Base-by-base conservation (phyloP, 352 stramenopile genomes). In the Phytopythium ostracodes region DNA sequence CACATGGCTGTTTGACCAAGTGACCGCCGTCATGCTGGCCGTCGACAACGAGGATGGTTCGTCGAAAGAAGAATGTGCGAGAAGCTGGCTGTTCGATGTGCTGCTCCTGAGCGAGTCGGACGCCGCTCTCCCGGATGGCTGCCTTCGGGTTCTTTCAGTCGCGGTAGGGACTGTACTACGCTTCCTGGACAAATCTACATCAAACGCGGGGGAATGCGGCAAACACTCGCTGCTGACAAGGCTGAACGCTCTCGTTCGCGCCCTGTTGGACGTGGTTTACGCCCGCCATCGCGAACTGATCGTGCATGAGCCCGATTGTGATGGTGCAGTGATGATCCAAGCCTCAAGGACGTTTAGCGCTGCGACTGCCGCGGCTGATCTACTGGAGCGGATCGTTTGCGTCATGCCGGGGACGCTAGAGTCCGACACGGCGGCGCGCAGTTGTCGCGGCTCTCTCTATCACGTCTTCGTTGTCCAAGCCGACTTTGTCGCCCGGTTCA, bases 71-170 rank as follows among this genome's bases (percentile, higher is more conserved):
- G 33, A 38, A 22, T 22, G 11, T 31, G 20, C 27, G 29, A 42
- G 83, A 14, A 82, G 67, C 2, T 89, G 81, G 81, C 42, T 92
- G 0, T 89, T 92, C 55, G 81, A 91, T 51, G 29, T 81, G 5
- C 24, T 86, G 6, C 76, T 87, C 20, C 66, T 91, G 24, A 79
- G 61, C 27, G 59, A 76, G 10, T 67, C 65, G 35, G 70, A 61
- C 15, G 25, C 63, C 4, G 36, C 65, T 2, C 64, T 84, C 0
- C 62, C 64, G 4, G 51, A 75, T 22, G 65, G 46, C 35, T 83
- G 71, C 29, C 76, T 75, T 17, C 62, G 56, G 4, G 36, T 79
- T 27, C 62, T 75, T 20, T 71, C 54, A 36, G 60, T 55, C 46
- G 58, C 64, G 51, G 35, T 80, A 2, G 44, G 27, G 11, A 54